A percentile compares a stretch with the other conserved stretches of the same genome.
phyloP scores from a whole-genome alignment of 1,284 basidiomycete species.

The Vanrija pseudolonga region DNA sequence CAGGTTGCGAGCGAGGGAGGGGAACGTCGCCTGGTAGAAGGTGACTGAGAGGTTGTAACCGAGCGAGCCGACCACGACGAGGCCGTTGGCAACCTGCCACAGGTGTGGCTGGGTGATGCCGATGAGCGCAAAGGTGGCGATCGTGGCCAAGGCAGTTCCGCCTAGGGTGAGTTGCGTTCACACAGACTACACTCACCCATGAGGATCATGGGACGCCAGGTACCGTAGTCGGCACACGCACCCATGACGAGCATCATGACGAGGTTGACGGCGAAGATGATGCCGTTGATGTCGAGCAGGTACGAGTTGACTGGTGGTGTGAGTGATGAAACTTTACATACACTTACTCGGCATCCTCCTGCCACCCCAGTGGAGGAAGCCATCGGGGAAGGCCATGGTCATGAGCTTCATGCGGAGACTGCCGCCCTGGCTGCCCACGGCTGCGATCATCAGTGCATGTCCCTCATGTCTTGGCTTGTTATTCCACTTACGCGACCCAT shows the following conservation, averaged over 20 bases:
- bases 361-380: neutral
- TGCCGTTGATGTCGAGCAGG: conserved; percentile 20
- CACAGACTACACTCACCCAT: conserved; percentile 7
- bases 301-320: conserved; percentile 12
- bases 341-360: neutral
- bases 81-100: conserved; percentile 17
- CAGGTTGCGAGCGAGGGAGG: conserved; percentile 14
- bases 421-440: conserved; percentile 1
- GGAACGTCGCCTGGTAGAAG: conserved; percentile 20
- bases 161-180: neutral
- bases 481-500: neutral
- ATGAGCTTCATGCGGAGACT: conserved; percentile 1
- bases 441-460: neutral
- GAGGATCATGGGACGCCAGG: conserved; percentile 18
- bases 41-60: conserved; percentile 8
- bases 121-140: conserved; percentile 7
- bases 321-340: neutral
- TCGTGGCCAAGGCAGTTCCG: neutral
- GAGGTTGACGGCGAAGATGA: conserved; percentile 15
- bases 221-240: conserved; percentile 20
- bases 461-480: too few relatives aligned
- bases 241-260: conserved; percentile 14
- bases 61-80: conserved; percentile 11
- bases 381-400: neutral
- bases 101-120: conserved; percentile 10